These are phyloP conservation scores for Vitis hybrid DNA, from an alignment of 177 flowering plant species.

Conservation along the genomic window DNA sequence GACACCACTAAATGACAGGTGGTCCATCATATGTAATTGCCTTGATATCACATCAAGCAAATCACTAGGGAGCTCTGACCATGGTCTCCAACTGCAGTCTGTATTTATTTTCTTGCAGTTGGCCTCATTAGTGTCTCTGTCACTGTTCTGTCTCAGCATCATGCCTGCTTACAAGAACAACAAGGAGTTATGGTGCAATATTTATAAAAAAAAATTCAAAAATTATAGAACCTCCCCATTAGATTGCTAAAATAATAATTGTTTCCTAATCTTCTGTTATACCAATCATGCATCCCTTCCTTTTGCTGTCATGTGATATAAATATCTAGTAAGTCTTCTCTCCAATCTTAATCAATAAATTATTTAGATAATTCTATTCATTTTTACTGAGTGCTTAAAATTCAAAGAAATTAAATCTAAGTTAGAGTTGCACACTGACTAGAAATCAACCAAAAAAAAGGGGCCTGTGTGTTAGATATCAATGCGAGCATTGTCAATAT, in stretches of 20 bases:
- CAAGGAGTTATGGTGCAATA: not conserved
- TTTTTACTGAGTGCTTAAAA: no score
- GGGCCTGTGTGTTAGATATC: no score
- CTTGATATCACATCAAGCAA: not conserved
- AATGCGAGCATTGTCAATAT: no score
- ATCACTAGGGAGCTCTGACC: constrained; percentile 11
- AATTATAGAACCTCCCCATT: not conserved
- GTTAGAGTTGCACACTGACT: no score
- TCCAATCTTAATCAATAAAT: no score
- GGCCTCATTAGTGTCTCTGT: not conserved
- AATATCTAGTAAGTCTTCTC: no score
- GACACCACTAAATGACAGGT: constrained; percentile 6
- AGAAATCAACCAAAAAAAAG: no score
- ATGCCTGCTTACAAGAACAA: constrained; percentile 9
- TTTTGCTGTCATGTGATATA: no score
- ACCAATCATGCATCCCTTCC: no score
- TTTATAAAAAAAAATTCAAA: not conserved
- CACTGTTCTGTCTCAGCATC: not conserved
- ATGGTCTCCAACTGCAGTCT: not conserved
- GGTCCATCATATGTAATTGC: constrained; percentile 5
- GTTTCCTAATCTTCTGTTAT: no score
- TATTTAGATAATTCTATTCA: no score
- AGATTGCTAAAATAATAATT: not conserved
- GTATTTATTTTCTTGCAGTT: not conserved
- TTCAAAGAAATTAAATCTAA: no score